Conservation (phyloP, 2,329 filamentous ascomycete species). For the Curvularia sp. region DNA sequence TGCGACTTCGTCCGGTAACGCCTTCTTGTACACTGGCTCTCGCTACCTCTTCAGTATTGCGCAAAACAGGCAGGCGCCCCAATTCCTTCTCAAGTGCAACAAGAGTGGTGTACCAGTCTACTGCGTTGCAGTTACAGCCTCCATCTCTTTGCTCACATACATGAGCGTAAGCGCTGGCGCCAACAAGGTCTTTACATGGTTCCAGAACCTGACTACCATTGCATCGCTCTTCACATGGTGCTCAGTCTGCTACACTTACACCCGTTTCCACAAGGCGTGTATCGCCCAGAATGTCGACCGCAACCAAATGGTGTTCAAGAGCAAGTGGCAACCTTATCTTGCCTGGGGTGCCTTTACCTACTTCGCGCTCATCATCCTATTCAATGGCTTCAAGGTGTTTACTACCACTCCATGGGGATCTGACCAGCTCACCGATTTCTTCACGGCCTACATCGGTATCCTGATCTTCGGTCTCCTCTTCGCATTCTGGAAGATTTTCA, state of each 20-base stretch:
- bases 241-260: slow-evolving; percentile 62
- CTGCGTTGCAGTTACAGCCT: slow-evolving; percentile 48
- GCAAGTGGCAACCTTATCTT: slow-evolving; percentile 58
- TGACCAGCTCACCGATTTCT: slow-evolving; percentile 54
- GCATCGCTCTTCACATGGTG: slow-evolving; percentile 64
- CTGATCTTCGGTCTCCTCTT: slow-evolving; percentile 57
- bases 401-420: slow-evolving; percentile 51
- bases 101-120: slow-evolving; percentile 55
- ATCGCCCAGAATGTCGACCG: slow-evolving; percentile 64
- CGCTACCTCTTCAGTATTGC: slow-evolving; percentile 60
- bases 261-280: slow-evolving; percentile 61
- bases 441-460: slow-evolving; percentile 60
- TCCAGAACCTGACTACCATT: slow-evolving; percentile 71
- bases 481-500: slow-evolving; percentile 70
- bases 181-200: slow-evolving; percentile 68
- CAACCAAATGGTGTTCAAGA: slow-evolving; percentile 58
- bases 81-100: slow-evolving; percentile 59
- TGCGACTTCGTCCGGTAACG: slow-evolving; percentile 73
- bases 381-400: slow-evolving; percentile 71
- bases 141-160: slow-evolving; percentile 58
- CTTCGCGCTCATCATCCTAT: slow-evolving; percentile 62
- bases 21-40: slow-evolving; percentile 65
- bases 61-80: slow-evolving; percentile 61
- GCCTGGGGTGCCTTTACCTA: slow-evolving; percentile 68
- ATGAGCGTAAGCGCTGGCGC: slow-evolving; percentile 58